A percentile compares a stretch with the other conserved stretches of the same genome.
These are phyloP conservation scores for Cocos nucifera DNA, from an alignment of 176 grass and related monocot genomes.

Conservation along the genomic window DNA sequence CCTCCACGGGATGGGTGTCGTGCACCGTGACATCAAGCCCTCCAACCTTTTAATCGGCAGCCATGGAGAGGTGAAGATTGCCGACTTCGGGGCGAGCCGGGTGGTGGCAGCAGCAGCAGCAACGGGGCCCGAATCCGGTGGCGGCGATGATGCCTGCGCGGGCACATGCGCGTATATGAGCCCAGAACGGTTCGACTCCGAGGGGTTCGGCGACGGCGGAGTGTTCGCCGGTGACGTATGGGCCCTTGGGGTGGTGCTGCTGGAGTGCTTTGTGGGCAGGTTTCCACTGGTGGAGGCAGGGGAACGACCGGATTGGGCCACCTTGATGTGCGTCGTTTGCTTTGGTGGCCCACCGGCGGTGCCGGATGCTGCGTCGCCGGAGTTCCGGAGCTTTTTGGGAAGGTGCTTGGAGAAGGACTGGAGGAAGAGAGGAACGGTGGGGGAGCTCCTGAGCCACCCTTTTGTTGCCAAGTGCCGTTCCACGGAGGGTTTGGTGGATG, in stretches of 20 bases:
- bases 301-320: constrained; percentile 20
- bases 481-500: too few species aligned
- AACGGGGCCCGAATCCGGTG: neutral
- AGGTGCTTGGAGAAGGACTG: constrained; percentile 33
- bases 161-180: constrained; percentile 36
- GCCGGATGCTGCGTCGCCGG: constrained; percentile 17
- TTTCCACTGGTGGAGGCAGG: constrained; percentile 25
- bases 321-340: constrained; percentile 13
- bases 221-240: constrained; percentile 23
- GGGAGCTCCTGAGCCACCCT: constrained; percentile 25
- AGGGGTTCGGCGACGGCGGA: constrained; percentile 10
- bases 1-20: constrained; percentile 29
- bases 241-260: constrained; percentile 31
- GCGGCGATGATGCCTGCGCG: neutral
- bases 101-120: neutral
- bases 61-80: constrained; percentile 9
- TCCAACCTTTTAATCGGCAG: constrained; percentile 29
- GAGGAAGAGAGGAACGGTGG: constrained; percentile 22
- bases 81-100: constrained; percentile 24
- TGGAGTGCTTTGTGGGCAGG: constrained; percentile 29
- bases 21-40: constrained; percentile 45
- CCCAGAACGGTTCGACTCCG: constrained; percentile 32
- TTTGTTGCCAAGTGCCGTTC: constrained; percentile 8
- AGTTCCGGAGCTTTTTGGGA: constrained; percentile 22
- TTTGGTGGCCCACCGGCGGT: constrained; percentile 13